Evolutionary conservation across 2,329 filamentous ascomycete species (phyloP).

Genomic region (Graphilbum sp.): DNA sequence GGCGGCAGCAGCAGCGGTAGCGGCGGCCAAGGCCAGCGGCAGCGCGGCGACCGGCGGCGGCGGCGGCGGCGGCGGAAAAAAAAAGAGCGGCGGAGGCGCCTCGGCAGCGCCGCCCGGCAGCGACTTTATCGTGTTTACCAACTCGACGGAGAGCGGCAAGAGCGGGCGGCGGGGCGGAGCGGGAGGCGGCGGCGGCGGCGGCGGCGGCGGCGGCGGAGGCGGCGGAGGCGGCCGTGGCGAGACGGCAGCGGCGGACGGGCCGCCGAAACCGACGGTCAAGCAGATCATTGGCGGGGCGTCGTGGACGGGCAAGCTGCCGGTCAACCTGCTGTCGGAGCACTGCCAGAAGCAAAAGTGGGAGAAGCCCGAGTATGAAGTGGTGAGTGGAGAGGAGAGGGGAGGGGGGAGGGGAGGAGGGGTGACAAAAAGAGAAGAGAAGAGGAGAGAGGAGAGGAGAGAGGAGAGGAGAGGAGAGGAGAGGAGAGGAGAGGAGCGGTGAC

Average conservation of each 20-base stretch:
- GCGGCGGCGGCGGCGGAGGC: neutral
- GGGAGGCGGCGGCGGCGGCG: neutral
- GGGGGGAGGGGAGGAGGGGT: too few relatives aligned
- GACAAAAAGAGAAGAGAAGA: neutral
- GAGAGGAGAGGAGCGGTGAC: too few relatives aligned
- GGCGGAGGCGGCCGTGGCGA: neutral
- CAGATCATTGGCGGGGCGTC: constrained; percentile 86
- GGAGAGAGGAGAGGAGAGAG: too few relatives aligned
- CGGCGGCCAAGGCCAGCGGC: neutral
- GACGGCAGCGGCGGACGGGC: constrained; percentile 14
- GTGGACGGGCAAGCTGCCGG: constrained; percentile 93
- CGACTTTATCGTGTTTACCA: constrained; percentile 40
- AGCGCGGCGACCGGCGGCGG: neutral
- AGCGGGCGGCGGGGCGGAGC: constrained; percentile 22
- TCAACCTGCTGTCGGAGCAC: constrained; percentile 85
- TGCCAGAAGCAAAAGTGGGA: constrained; percentile 95
- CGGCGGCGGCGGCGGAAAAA: neutral
- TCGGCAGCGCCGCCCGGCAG: constrained; percentile 23
- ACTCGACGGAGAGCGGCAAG: constrained; percentile 34
- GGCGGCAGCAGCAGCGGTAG: neutral
- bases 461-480: too few relatives aligned
- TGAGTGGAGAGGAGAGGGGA: constrained; percentile 18
- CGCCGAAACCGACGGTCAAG: constrained; percentile 47
- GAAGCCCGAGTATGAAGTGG: constrained; percentile 78
- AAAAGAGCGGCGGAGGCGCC: constrained; percentile 5